A percentile compares a stretch with the other conserved stretches of the same genome.
phyloP scores from a whole-genome alignment of 495 filamentous ascomycete genomes.

The Penicillium subrubescens region DNA sequence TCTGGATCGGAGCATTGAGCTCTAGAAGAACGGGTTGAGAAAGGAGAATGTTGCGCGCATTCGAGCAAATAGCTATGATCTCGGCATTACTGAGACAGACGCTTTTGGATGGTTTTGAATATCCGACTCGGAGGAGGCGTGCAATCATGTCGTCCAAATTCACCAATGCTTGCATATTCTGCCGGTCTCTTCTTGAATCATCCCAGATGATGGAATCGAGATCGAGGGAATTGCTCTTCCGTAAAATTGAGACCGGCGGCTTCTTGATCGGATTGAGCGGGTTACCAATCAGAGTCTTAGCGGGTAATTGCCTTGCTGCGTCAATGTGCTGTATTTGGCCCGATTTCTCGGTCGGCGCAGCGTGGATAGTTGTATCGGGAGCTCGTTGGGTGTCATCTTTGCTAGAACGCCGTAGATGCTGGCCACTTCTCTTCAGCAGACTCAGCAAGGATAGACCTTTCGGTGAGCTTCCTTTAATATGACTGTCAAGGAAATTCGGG shows the following conservation, averaged over 20 bases:
- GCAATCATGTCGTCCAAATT: neutral
- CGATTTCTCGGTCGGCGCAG: neutral
- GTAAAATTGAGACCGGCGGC: slow-evolving; percentile 5
- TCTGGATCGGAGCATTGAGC: slow-evolving; percentile 6
- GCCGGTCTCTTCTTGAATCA: slow-evolving; percentile 10
- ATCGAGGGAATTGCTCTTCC: slow-evolving; percentile 11
- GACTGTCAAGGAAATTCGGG: neutral
- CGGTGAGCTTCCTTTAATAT: neutral
- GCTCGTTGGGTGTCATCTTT: slow-evolving; percentile 1
- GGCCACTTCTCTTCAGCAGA: slow-evolving; percentile 8
- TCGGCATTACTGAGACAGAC: slow-evolving; percentile 1
- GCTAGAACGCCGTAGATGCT: slow-evolving; percentile 17
- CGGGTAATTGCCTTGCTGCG: neutral
- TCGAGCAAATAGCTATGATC: slow-evolving; percentile 2
- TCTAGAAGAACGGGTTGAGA: slow-evolving; percentile 2
- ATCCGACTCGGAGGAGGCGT: neutral
- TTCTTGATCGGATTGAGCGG: neutral
- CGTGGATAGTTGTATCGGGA: neutral
- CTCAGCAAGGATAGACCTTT: slow-evolving; percentile 2
- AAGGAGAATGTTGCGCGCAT: neutral
- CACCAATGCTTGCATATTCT: slow-evolving; percentile 7
- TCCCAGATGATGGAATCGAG: slow-evolving; percentile 20
- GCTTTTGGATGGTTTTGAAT: slow-evolving; percentile 1
- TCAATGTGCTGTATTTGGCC: neutral
- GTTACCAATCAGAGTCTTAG: neutral